Evolutionary conservation across 331 rosid species (phyloP).

Genomic region (Malus hybrid): DNA sequence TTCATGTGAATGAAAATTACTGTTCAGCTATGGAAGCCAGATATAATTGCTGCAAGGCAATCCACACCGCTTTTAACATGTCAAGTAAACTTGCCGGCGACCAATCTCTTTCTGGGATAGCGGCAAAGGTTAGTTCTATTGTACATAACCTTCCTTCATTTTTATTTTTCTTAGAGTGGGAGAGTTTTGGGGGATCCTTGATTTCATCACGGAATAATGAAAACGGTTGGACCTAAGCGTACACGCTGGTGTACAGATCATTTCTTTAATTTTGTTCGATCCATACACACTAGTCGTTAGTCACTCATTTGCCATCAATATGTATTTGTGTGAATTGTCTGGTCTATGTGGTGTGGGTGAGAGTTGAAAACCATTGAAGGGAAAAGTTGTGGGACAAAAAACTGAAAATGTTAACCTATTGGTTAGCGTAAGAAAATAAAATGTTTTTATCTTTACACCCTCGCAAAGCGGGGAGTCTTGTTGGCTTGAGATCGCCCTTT

Average conservation of each 20-base stretch:
- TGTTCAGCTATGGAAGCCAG: slow-evolving; percentile 82
- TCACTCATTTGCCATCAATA: neutral
- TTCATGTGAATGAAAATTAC: neutral
- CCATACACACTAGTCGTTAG: neutral
- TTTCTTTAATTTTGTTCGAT: neutral
- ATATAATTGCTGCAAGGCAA: slow-evolving; percentile 68
- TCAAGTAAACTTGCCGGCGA: slow-evolving; percentile 49
- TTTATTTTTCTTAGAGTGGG: neutral
- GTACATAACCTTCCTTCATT: neutral
- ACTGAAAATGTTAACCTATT: neutral
- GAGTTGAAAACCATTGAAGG: neutral
- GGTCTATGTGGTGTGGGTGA: neutral
- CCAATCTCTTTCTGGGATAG: slow-evolving; percentile 44
- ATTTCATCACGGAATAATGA: neutral
- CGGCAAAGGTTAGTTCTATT: slow-evolving; percentile 48
- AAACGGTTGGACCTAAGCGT: neutral
- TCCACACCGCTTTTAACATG: slow-evolving; percentile 40
- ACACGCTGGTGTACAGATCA: no score
- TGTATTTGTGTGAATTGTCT: neutral
- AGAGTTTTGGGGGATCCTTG: neutral
- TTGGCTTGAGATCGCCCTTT: neutral
- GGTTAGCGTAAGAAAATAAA: neutral
- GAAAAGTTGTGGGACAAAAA: neutral
- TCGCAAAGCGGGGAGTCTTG: no score
- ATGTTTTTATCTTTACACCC: neutral